phyloP scores from a whole-genome alignment of 768 basidiomycete species.

The Antrodiella citrinella region DNA sequence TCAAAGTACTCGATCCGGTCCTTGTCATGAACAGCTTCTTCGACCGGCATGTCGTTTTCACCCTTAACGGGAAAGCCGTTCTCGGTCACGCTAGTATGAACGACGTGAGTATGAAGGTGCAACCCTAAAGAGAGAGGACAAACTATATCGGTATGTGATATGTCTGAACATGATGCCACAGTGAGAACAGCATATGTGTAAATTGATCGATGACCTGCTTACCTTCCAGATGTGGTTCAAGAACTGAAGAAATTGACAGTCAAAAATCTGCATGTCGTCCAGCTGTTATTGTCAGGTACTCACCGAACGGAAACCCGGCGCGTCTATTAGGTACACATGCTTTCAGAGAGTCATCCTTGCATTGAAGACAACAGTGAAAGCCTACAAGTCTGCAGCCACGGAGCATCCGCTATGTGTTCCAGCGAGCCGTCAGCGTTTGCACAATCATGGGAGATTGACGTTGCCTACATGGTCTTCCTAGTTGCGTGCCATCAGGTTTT shows the following conservation, averaged over 20 bases:
- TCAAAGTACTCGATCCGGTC: conserved; percentile 35
- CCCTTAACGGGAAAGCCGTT: conserved; percentile 36
- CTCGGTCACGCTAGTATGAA: conserved; percentile 29
- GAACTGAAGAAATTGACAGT: not conserved
- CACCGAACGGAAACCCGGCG: conserved; percentile 29
- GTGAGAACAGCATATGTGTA: no score
- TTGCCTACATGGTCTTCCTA: conserved; percentile 61
- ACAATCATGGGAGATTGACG: no score
- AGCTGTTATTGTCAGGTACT: conserved; percentile 2
- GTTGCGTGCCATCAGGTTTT: conserved; percentile 52
- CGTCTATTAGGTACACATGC: no score
- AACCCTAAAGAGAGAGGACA: no score
- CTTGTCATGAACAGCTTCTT: conserved; percentile 27
- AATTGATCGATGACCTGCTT: no score
- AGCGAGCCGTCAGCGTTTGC: no score
- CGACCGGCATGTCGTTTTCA: conserved; percentile 28
- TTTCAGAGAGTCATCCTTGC: no score
- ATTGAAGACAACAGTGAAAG: no score
- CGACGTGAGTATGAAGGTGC: not conserved
- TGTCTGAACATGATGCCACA: conserved; percentile 21
- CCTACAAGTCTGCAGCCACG: conserved; percentile 31
- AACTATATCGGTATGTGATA: conserved; percentile 31
- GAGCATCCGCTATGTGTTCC: conserved; percentile 25
- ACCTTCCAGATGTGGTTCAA: conserved; percentile 34
- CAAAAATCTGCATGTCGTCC: not conserved